Conservation (phyloP, 106 monocot species). For the Phalaenopsis equestris region DNA sequence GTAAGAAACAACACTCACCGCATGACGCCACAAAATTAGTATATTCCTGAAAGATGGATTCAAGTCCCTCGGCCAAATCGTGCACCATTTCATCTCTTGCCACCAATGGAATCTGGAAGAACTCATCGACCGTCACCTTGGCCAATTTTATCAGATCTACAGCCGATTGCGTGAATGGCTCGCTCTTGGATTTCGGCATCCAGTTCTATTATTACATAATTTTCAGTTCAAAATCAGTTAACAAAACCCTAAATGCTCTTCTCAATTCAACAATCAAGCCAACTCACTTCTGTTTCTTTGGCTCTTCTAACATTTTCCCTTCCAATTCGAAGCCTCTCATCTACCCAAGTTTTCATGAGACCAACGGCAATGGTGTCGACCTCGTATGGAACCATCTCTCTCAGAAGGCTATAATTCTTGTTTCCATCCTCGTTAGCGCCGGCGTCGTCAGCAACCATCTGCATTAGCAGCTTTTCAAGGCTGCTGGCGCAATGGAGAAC, state of each 20-base stretch:
- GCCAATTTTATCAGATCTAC: constrained; percentile 76
- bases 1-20: constrained; percentile 30
- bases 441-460: constrained; percentile 70
- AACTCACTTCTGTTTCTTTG: constrained; percentile 73
- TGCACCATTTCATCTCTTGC: constrained; percentile 61
- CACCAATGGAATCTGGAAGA: constrained; percentile 62
- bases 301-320: constrained; percentile 54
- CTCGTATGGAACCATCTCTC: constrained; percentile 74
- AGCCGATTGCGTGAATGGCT: constrained; percentile 56
- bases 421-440: constrained; percentile 50
- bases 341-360: constrained; percentile 65
- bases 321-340: constrained; percentile 57
- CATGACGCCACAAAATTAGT: constrained; percentile 62
- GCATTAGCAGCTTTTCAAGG: constrained; percentile 68
- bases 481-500: constrained; percentile 70
- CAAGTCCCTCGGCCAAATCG: constrained; percentile 57
- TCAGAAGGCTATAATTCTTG: constrained; percentile 38
- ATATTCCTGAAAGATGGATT: constrained; percentile 67
- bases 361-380: constrained; percentile 47
- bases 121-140: constrained; percentile 72
- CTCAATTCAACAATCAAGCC: neutral
- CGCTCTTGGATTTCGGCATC: constrained; percentile 62
- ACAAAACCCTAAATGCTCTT: too few species aligned
- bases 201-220: constrained; percentile 42
- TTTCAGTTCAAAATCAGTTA: neutral